Percentiles rank a stretch among this genome's conserved stretches.
Conservation (phyloP, 2,329 filamentous ascomycete species). For the Blastomyces emzantsi region DNA sequence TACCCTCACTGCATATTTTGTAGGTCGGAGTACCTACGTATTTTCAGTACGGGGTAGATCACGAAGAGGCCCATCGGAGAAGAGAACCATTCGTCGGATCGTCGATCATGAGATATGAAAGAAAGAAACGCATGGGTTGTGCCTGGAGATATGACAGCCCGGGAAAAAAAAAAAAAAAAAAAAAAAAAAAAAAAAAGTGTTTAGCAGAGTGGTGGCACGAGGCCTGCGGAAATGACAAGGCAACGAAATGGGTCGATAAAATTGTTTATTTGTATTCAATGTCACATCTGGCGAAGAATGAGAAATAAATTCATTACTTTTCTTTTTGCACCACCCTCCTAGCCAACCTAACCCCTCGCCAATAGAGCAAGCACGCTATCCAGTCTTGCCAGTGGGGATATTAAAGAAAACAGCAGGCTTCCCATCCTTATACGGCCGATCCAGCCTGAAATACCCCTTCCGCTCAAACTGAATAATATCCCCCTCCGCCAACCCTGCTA, state of each 20-base stretch:
- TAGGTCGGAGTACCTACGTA: no score
- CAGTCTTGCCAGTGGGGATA: slow-evolving; percentile 56
- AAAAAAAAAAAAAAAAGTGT: no score
- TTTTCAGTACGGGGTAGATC: no score
- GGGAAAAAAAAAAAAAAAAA: no score
- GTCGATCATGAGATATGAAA: background rate
- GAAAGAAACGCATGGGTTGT: background rate
- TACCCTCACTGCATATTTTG: no score
- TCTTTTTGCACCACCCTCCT: background rate
- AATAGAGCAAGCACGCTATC: slow-evolving; percentile 2
- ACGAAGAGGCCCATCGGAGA: no score
- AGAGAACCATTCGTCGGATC: background rate
- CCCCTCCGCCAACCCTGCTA: slow-evolving; percentile 66
- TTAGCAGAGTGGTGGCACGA: no score
- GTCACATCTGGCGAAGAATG: no score
- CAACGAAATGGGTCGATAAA: no score
- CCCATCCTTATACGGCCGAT: slow-evolving; percentile 52
- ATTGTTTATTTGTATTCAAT: no score
- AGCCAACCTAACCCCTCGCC: background rate
- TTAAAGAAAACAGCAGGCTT: slow-evolving; percentile 57
- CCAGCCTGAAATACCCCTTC: slow-evolving; percentile 83
- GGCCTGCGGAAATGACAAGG: no score
- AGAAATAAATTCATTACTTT: background rate
- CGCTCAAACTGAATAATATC: slow-evolving; percentile 95
- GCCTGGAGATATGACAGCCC: background rate